Base-by-base conservation (phyloP, 306 rosid species). In the Psophocarpus tetragonolobus region DNA sequence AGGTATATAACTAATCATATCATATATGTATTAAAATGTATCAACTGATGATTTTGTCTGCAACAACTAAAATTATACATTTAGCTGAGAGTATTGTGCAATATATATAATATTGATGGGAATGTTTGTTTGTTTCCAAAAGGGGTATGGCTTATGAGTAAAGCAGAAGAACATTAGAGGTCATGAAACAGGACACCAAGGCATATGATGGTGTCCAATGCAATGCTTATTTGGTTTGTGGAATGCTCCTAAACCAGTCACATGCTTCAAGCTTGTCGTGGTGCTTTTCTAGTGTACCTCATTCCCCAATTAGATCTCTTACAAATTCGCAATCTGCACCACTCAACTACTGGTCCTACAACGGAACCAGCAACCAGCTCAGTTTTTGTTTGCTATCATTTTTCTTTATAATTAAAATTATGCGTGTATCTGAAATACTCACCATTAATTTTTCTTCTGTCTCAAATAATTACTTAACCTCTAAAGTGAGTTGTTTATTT, bases 271-370 rank as follows among this genome's bases (percentile, higher is more conserved):
- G 24, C 17, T 38, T 73, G 79, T 73, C 60, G 24, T 50, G 41
- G 56, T 45, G 44, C 58, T 44, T 58, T 57, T 81, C 72, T 56
- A 12, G 6, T 24, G 63, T 44, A 68, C 76, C 47, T 75, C 72
- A 54, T 80, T 66, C 36, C 15, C 65, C 44, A 33, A 26, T 38
- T 21, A 2, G 24, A 20, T 67, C 57, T 71, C 26, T 47, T 23
- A 15, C 11, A 73, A 50, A 14, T 27, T 66, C 2, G 0, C 42
- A 72, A 65, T 45, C 20, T 42, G 8, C 51, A 41, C 75, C 32
- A 26, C 24, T 65, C 39, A 35, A 11, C 72, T n/a, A 30, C 14
- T 24, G 75, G 24, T 13, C 68, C 81, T 65, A 51, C 10, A 1
- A 54, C 1, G 54, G 27, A 65, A 50, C 42, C 15, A n/a, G 4